Evolutionary conservation across 805 yeast genomes (phyloP).

Genomic region (Ogataea allantospora): DNA sequence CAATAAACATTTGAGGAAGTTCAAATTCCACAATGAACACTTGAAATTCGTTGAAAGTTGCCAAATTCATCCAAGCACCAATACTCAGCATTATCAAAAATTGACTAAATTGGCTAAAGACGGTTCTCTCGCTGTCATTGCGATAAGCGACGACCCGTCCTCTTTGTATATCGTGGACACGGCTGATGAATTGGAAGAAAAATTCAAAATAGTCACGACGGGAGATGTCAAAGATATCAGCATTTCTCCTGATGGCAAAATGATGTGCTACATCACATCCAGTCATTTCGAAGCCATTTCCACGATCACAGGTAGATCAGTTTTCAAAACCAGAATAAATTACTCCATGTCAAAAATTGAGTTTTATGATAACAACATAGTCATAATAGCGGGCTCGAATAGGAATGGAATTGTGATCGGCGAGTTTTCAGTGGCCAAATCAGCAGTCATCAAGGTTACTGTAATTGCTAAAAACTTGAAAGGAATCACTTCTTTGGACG

Average conservation of each 20-base stretch:
- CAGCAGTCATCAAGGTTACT: conserved; percentile 41
- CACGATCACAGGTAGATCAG: conserved; percentile 44
- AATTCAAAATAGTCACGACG: conserved; percentile 50
- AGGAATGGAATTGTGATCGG: conserved; percentile 44
- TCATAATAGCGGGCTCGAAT: conserved; percentile 44
- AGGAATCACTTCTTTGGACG: conserved; percentile 56
- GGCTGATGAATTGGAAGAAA: conserved; percentile 47
- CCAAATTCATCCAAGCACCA: conserved; percentile 52
- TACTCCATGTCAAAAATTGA: conserved; percentile 32
- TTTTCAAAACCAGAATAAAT: conserved; percentile 28
- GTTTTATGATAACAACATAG: conserved; percentile 34
- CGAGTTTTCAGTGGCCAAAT: conserved; percentile 42
- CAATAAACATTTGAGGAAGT: conserved; percentile 73
- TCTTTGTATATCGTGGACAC: conserved; percentile 60
- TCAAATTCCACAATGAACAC: conserved; percentile 56
- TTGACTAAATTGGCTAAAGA: conserved; percentile 55
- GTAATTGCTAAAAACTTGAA: conserved; percentile 47
- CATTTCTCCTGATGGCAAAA: conserved; percentile 64
- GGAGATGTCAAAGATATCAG: conserved; percentile 63
- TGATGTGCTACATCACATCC: conserved; percentile 62
- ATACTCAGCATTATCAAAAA: conserved; percentile 61
- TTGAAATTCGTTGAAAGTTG: conserved; percentile 58
- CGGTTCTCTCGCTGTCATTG: conserved; percentile 63
- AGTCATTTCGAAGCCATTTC: conserved; percentile 51
- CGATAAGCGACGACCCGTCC: conserved; percentile 67